phyloP scores from a whole-genome alignment of 139 green algal genomes.

The Trebouxia sp. region DNA sequence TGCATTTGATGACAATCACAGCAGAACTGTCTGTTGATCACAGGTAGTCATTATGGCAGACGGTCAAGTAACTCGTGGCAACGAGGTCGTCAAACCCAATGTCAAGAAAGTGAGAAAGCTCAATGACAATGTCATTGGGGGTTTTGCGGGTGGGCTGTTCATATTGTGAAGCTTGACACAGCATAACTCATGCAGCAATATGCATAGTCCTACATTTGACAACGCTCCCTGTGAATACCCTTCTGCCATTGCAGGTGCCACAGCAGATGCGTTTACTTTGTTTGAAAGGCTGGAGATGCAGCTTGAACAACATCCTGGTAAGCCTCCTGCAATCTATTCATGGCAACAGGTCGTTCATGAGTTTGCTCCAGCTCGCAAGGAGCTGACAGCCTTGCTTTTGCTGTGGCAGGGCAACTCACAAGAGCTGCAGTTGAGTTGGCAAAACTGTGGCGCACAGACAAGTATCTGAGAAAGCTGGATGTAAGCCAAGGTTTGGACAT shows the following conservation, averaged over 20 bases:
- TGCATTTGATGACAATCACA: neutral
- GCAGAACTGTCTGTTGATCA: neutral
- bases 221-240: neutral
- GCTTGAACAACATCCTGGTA: slow-evolving; percentile 86
- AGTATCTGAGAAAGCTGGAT: slow-evolving; percentile 86
- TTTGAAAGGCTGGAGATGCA: slow-evolving; percentile 88
- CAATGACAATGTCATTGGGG: slow-evolving; percentile 68
- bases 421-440: slow-evolving; percentile 88
- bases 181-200: neutral
- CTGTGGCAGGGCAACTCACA: slow-evolving; percentile 67
- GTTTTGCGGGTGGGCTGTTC: slow-evolving; percentile 64
- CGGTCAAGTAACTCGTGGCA: slow-evolving; percentile 82
- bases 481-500: slow-evolving; percentile 35
- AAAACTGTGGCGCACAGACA: slow-evolving; percentile 94
- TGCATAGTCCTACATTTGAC: too few relatives aligned
- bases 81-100: slow-evolving; percentile 86
- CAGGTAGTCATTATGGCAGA: slow-evolving; percentile 87
- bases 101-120: slow-evolving; percentile 81
- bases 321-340: neutral
- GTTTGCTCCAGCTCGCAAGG: too few relatives aligned
- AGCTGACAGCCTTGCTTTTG: too few relatives aligned
- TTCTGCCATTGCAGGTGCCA: slow-evolving; percentile 59
- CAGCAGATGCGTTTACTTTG: slow-evolving; percentile 89
- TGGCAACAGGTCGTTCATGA: too few relatives aligned
- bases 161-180: too few relatives aligned